Evolutionary conservation across 306 rosid species (phyloP).

Genomic region (Lupinus albus): DNA sequence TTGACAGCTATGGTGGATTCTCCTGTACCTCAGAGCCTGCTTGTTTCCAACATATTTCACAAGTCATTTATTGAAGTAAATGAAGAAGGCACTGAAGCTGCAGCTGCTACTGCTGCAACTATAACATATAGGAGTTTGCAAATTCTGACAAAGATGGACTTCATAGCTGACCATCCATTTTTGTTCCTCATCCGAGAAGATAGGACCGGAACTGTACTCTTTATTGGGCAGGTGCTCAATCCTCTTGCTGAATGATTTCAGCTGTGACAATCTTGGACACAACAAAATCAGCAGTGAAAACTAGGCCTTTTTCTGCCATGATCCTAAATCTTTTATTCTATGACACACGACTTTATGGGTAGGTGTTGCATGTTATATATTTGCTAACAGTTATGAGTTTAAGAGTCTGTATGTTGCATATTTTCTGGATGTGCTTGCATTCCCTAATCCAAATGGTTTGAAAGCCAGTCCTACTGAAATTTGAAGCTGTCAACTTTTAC

Average conservation of each 20-base stretch:
- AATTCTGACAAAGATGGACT: slow-evolving; percentile 41
- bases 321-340: not conserved
- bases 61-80: slow-evolving; percentile 80
- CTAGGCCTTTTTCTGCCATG: not conserved
- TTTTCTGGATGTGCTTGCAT: no score
- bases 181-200: slow-evolving; percentile 71
- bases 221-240: slow-evolving; percentile 72
- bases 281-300: not conserved
- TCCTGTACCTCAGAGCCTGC: slow-evolving; percentile 40
- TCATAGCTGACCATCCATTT: slow-evolving; percentile 85
- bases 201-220: slow-evolving; percentile 64
- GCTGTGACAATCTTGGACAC: not conserved
- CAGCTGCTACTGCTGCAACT: slow-evolving; percentile 56
- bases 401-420: not conserved
- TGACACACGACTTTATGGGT: not conserved
- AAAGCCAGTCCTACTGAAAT: no score
- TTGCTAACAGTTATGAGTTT: not conserved
- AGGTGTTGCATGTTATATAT: no score
- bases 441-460: no score
- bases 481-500: slow-evolving; percentile 27
- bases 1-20: slow-evolving; percentile 81
- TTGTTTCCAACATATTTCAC: slow-evolving; percentile 62
- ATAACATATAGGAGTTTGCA: not conserved
- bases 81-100: slow-evolving; percentile 91
- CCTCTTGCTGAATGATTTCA: slow-evolving; percentile 54